These are phyloP conservation scores for Breviolum minutum DNA, from an alignment of 73 alveolate genomes.

Conservation along the genomic window DNA sequence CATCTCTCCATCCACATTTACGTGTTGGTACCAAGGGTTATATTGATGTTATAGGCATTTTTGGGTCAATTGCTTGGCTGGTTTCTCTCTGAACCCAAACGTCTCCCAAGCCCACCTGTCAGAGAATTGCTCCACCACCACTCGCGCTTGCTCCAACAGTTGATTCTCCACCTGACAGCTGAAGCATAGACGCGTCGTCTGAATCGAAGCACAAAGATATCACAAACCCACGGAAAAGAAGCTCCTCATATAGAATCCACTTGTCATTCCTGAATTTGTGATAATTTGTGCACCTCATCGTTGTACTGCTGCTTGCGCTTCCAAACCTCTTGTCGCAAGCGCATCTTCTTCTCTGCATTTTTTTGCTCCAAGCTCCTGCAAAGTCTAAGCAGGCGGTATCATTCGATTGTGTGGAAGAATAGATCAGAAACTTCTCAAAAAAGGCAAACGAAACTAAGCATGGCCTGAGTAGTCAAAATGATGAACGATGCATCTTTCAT, in stretches of 20 bases:
- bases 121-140: conserved; percentile 47
- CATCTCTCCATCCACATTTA: too few relatives aligned
- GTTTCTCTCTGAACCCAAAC: not conserved
- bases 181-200: not conserved
- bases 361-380: conserved; percentile 49
- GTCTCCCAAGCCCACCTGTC: conserved; percentile 17
- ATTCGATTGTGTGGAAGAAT: not conserved
- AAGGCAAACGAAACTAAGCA: not conserved
- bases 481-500: not conserved
- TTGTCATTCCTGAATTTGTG: not conserved
- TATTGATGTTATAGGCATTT: too few relatives aligned
- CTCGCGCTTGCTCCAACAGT: conserved; percentile 56
- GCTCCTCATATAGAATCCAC: not conserved
- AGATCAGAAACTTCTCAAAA: not conserved
- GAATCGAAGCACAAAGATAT: not conserved
- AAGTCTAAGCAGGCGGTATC: too few relatives aligned
- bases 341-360: conserved; percentile 49
- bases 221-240: too few relatives aligned
- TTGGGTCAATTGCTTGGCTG: too few relatives aligned
- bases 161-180: conserved; percentile 49
- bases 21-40: too few relatives aligned
- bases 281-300: not conserved
- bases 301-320: conserved; percentile 20
- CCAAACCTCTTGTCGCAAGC: conserved; percentile 26
- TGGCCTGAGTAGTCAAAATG: not conserved